These are phyloP conservation scores for Tulasnella calospora DNA, from an alignment of 768 basidiomycete species.

Conservation along the genomic window DNA sequence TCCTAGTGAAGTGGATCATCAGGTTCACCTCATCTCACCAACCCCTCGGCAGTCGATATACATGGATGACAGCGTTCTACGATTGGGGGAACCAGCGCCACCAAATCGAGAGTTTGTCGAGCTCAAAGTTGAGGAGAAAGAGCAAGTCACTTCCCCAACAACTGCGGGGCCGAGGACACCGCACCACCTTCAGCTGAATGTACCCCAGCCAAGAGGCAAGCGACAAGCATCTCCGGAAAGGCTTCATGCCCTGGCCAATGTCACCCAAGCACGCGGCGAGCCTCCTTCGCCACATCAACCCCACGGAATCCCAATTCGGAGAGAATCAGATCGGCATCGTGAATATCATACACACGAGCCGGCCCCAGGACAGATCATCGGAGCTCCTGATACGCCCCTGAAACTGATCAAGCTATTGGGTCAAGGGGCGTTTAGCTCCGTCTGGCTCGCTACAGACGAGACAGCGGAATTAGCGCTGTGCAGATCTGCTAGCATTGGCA, in stretches of 20 bases:
- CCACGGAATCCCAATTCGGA: slow-evolving; percentile 9
- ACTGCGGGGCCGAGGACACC: background rate
- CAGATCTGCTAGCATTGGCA: slow-evolving; percentile 21
- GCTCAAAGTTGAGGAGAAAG: background rate
- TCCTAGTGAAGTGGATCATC: background rate
- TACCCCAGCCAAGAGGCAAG: background rate
- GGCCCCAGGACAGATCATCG: slow-evolving; percentile 19
- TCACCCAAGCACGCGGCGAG: background rate
- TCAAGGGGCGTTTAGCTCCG: slow-evolving; percentile 67
- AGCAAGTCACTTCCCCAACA: background rate
- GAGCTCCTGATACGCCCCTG: slow-evolving; percentile 25
- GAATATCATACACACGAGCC: slow-evolving; percentile 5
- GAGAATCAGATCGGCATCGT: slow-evolving; percentile 19
- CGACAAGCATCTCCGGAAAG: slow-evolving; percentile 22
- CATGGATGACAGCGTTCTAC: background rate
- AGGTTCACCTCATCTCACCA: slow-evolving; percentile 4
- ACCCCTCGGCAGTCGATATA: slow-evolving; percentile 3
- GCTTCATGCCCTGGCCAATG: background rate
- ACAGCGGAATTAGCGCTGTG: slow-evolving; percentile 22
- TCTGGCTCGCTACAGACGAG: slow-evolving; percentile 65
- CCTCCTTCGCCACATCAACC: background rate
- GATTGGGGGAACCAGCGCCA: background rate
- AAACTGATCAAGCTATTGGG: slow-evolving; percentile 54
- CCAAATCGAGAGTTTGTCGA: slow-evolving; percentile 9
- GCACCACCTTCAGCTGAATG: background rate